Conservation (phyloP, 768 basidiomycete genomes). For the Russula vinacea region DNA sequence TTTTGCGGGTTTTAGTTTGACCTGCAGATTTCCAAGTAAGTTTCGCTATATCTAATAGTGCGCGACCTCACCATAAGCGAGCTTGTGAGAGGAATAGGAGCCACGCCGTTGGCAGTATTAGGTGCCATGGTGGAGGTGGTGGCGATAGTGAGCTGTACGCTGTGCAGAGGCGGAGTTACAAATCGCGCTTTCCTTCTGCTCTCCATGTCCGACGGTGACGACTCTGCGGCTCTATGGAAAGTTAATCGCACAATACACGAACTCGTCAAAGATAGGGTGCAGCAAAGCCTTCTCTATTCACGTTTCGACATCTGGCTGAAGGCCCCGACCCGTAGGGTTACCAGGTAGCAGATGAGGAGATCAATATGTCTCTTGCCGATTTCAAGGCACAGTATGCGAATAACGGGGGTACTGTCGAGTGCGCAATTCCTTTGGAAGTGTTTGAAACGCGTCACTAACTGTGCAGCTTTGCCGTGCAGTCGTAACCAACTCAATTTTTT, state of each 20-base stretch:
- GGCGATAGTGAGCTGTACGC: background rate
- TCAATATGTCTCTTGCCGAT: slow-evolving; percentile 76
- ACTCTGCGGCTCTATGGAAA: slow-evolving; percentile 89
- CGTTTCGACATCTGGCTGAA: slow-evolving; percentile 29
- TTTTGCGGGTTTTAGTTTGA: slow-evolving; percentile 81
- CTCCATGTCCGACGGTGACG: slow-evolving; percentile 69
- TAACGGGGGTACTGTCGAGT: slow-evolving; percentile 81
- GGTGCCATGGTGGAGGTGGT: slow-evolving; percentile 22
- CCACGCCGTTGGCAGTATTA: slow-evolving; percentile 13
- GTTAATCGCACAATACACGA: slow-evolving; percentile 96
- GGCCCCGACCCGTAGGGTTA: slow-evolving; percentile 65
- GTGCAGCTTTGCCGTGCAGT: slow-evolving; percentile 44
- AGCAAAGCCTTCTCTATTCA: slow-evolving; percentile 33
- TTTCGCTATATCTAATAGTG: background rate
- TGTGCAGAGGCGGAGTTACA: slow-evolving; percentile 52
- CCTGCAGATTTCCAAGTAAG: slow-evolving; percentile 40
- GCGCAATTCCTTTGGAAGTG: slow-evolving; percentile 37
- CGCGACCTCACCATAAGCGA: slow-evolving; percentile 36
- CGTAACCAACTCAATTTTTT: slow-evolving; percentile 89
- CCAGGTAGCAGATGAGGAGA: slow-evolving; percentile 91
- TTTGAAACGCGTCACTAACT: background rate
- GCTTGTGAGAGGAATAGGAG: slow-evolving; percentile 31
- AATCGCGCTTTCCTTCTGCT: slow-evolving; percentile 36
- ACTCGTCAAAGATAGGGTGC: slow-evolving; percentile 89
- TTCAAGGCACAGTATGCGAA: slow-evolving; percentile 76